phyloP scores from a whole-genome alignment of 768 basidiomycete genomes.

The Harrya chromipes region DNA sequence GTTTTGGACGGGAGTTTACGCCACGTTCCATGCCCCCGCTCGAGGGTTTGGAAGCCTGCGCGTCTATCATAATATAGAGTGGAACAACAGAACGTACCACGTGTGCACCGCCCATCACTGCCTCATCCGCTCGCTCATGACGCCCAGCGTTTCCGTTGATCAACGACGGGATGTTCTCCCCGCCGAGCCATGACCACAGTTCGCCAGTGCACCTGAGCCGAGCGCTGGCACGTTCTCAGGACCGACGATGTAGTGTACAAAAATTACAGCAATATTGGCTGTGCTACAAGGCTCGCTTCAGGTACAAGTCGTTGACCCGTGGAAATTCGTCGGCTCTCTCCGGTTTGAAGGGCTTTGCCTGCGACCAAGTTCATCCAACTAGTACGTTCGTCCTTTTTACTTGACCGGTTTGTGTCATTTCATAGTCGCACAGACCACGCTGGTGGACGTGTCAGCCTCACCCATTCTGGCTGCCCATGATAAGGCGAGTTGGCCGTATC shows the following conservation, averaged over 20 bases:
- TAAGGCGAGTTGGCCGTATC: slow-evolving; percentile 56
- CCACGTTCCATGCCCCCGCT: slow-evolving; percentile 1
- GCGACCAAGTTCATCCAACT: too few species aligned
- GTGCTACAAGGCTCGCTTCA: not conserved
- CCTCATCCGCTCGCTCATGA: slow-evolving; percentile 3
- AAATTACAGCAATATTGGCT: too few species aligned
- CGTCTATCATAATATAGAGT: slow-evolving; percentile 14
- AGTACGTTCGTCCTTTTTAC: not conserved
- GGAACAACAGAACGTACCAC: slow-evolving; percentile 3
- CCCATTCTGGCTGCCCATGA: slow-evolving; percentile 65
- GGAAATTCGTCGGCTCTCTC: not conserved
- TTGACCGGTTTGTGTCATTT: not conserved
- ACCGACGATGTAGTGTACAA: too few species aligned
- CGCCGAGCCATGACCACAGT: not conserved
- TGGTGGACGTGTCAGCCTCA: slow-evolving; percentile 36
- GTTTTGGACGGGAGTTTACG: slow-evolving; percentile 19
- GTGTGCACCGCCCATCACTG: slow-evolving; percentile 19
- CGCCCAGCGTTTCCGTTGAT: not conserved
- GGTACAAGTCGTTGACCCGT: not conserved
- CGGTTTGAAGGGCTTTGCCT: not conserved
- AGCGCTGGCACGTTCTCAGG: too few species aligned
- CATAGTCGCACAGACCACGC: slow-evolving; percentile 30
- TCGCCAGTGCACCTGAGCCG: too few species aligned
- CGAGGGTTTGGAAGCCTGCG: not conserved
- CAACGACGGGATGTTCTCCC: not conserved